Evolutionary conservation across 1,139 yeast genomes (phyloP).

Genomic region (Candida sojae): DNA sequence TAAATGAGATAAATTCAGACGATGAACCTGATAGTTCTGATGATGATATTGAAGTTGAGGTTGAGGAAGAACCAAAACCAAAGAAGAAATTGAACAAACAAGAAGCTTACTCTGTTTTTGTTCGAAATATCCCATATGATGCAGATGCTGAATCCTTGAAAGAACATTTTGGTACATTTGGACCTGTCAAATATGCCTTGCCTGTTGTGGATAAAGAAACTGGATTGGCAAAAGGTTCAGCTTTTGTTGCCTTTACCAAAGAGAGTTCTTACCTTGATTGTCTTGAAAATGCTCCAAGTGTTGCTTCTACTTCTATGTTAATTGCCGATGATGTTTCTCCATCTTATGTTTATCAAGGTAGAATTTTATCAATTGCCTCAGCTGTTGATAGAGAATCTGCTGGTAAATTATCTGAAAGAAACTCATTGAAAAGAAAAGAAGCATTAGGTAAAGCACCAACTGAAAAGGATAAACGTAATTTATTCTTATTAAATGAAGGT

Average conservation of each 20-base stretch:
- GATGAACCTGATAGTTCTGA: constrained; percentile 26
- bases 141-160: constrained; percentile 78
- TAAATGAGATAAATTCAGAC: constrained; percentile 31
- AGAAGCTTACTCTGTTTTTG: constrained; percentile 74
- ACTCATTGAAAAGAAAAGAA: constrained; percentile 72
- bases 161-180: constrained; percentile 77
- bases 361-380: constrained; percentile 79
- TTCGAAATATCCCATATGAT: constrained; percentile 92
- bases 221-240: constrained; percentile 91
- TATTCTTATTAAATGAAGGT: constrained; percentile 91
- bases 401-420: constrained; percentile 67
- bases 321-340: constrained; percentile 92
- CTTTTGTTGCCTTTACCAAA: constrained; percentile 81
- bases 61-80: constrained; percentile 29
- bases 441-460: constrained; percentile 78
- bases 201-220: constrained; percentile 88
- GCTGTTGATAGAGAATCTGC: constrained; percentile 93
- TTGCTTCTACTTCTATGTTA: constrained; percentile 74
- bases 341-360: constrained; percentile 88
- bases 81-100: constrained; percentile 56
- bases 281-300: constrained; percentile 74
- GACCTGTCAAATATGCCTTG: constrained; percentile 86
- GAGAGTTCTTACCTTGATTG: constrained; percentile 69
- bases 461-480: constrained; percentile 79
- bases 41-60: constrained; percentile 24